Conservation (phyloP, 2,329 filamentous ascomycete species). For the Claviceps digitariae region DNA sequence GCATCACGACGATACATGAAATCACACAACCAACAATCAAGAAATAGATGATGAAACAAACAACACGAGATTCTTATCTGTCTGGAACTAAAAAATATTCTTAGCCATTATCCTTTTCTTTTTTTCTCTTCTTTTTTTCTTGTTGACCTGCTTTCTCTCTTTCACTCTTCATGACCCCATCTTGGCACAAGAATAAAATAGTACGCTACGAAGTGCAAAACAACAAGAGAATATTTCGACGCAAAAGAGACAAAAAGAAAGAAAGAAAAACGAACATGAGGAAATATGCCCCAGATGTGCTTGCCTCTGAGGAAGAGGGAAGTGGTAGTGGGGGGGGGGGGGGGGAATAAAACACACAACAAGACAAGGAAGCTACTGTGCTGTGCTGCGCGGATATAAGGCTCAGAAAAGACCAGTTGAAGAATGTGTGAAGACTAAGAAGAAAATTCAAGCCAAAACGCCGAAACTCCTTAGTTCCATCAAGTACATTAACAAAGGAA, state of each 20-base stretch:
- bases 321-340: not conserved
- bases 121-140: too few relatives aligned
- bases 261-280: not conserved
- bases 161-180: not conserved
- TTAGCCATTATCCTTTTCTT: not conserved
- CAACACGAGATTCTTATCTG: not conserved
- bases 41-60: constrained; percentile 7
- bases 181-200: not conserved
- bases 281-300: not conserved
- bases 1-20: constrained; percentile 17
- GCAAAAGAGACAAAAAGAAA: not conserved
- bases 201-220: not conserved
- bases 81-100: not conserved
- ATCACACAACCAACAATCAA: constrained; percentile 13
- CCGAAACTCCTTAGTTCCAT: not conserved
- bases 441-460: not conserved
- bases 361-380: not conserved
- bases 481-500: not conserved
- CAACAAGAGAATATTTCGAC: not conserved
- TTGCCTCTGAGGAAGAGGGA: not conserved
- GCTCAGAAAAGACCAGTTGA: not conserved
- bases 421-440: not conserved
- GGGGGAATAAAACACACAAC: not conserved
- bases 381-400: not conserved
- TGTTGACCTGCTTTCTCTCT: not conserved